phyloP scores from a whole-genome alignment of 1,284 basidiomycete species.

The Boletus coffeatus region DNA sequence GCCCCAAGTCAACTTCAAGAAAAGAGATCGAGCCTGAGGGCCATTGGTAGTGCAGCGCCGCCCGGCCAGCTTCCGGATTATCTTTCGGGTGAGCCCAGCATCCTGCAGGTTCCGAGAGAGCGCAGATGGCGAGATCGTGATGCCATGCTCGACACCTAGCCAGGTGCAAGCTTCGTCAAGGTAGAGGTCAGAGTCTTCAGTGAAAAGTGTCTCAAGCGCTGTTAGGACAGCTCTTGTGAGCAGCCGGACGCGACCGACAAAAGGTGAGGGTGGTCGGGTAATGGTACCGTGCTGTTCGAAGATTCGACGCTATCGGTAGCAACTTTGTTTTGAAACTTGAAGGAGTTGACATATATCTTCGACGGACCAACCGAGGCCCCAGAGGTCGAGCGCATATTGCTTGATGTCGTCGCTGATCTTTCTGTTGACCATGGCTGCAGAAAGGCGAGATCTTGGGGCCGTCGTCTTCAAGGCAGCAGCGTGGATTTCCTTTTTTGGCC shows the following conservation, averaged over 20 bases:
- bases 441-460: not conserved
- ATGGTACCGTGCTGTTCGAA: not conserved
- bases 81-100: not conserved
- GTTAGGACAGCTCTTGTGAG: not conserved
- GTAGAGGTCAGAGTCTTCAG: conserved; percentile 1
- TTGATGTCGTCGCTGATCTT: conserved; percentile 1
- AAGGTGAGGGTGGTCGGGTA: not conserved
- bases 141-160: not conserved
- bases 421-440: not conserved
- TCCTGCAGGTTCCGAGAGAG: not conserved
- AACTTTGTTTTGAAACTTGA: not conserved
- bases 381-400: not conserved
- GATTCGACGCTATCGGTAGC: not conserved
- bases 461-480: no score
- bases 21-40: no score
- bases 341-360: not conserved
- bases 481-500: no score
- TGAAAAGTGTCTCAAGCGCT: not conserved
- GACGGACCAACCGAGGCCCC: not conserved
- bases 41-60: no score
- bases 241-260: not conserved
- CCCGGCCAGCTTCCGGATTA: not conserved
- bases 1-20: no score
- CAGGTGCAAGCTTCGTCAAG: not conserved
- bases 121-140: not conserved